Evolutionary conservation across 2,329 filamentous ascomycete genomes (phyloP), one percentile per base, ranked within the genome.

Genomic region (Coniosporium tulheliwenetii): DNA sequence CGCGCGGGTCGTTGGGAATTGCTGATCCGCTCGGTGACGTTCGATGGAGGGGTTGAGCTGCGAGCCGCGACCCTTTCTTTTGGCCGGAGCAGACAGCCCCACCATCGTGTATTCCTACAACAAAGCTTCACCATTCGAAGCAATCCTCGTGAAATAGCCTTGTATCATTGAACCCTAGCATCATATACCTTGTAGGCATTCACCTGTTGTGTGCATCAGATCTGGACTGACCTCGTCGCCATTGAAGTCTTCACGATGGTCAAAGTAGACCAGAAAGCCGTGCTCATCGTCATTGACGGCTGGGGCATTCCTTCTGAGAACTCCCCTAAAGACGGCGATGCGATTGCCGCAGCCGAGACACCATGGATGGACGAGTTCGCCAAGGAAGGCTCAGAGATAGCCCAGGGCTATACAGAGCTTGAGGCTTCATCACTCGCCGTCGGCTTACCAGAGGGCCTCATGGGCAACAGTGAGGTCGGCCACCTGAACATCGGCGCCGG

Each of bases 391-490:
- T 83, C 80, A 57, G 78, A 81, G 62, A 81, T 79, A 48, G 69
- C 79, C 30, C 79, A 89, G 54, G 87, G 87, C 46, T 98, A 81
- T 67, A 85, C 84, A 48, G 79, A 93, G 67, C 80, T 98, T 46
- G 91, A 98, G 53, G 91, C 91, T 43, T 96, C 91, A 2, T 96
- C 91, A 36, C 75, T 94, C 45, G 91, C 91, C 37, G 91, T 98
- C 49, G 91, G 91, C 50, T 76, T 98, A 40, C 91, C 91, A 14
- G 87, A 98, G 60, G 91, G 91, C 44, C 71, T 98, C 50, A 98
- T 98, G 91, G 91, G 91, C 50, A 98, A 98, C 72, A 93, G 85
- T 52, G 91, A 98, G 65, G 91, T 98, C 61, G 91, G 91, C 46
- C 91, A 98, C 65, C 66, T 98, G 69, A 98, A 98, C 73, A 96